Evolutionary conservation across 1,139 yeast genomes (phyloP), one percentile per base, ranked within the genome.

Genomic region (Candida anutae): DNA sequence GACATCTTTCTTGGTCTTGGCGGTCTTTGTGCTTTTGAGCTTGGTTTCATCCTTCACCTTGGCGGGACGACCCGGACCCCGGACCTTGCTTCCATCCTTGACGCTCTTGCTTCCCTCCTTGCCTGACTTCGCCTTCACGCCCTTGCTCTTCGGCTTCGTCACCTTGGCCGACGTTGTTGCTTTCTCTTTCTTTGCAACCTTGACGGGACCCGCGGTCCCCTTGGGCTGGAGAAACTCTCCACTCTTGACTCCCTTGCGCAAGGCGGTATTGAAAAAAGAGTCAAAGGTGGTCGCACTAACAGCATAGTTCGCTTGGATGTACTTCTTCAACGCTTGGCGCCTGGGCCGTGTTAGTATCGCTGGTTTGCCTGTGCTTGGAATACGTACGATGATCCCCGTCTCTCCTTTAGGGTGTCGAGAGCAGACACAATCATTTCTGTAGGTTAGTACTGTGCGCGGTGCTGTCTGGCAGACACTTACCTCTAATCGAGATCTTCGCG

Each of bases 191-290:
- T 73, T 74, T 46, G 62, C 66, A 40, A 76, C 55, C 56, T 78
- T 78, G 40, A 78, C 75, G 17, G 85, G 80, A 25, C 87, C 87
- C 16, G 83, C 74, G 13, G 85, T 76, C 35, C 95, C 95, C 64
- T 84, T 85, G 50, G 95, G 95, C 58, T 83, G 95, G 27, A 72
- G 55, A 45, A 87, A 81, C 31, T 75, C 82, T 29, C 85, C 94
- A 16, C 73, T 54, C 33, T 71, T 77, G 37, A 85, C 93, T 36
- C 94, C 94, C 52, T 77, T 80, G 63, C 79, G 77, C 47, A 85
- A 65, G 21, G 95, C 90, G 28, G 71, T 48, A 55, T 84, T 85
- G 67, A 85, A 81, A 41, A 77, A 72, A 29, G 78, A 60, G 48
- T 84, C 94, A 50, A 84, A 85, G 52, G 74, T 78, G 32, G 69